Percentiles rank a stretch among this genome's conserved stretches.
Evolutionary conservation across 306 rosid species (phyloP).

Genomic region (Trifolium subterraneum): DNA sequence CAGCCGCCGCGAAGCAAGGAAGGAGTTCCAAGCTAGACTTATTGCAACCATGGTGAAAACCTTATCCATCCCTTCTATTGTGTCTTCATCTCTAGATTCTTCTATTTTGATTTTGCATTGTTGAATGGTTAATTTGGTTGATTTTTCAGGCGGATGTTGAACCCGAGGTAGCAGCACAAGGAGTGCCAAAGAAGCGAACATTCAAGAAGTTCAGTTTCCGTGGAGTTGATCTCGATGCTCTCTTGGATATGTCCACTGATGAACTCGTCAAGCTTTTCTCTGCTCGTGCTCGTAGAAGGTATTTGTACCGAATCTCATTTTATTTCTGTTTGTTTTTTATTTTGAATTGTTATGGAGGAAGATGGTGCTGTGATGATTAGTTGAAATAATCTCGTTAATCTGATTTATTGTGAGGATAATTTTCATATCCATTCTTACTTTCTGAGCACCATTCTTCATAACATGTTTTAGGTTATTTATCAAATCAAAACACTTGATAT

Average conservation of each 20-base stretch:
- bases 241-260: constrained; percentile 83
- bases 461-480: neutral
- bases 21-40: neutral
- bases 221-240: constrained; percentile 82
- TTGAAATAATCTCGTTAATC: constrained; percentile 23
- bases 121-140: neutral
- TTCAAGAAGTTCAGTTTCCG: constrained; percentile 87
- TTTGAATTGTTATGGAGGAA: neutral
- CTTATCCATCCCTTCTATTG: too few relatives aligned
- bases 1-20: neutral
- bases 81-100: neutral
- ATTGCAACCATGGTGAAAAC: constrained; percentile 18
- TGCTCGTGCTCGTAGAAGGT: constrained; percentile 88
- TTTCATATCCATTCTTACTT: constrained; percentile 8
- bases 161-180: constrained; percentile 17
- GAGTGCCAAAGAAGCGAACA: constrained; percentile 80
- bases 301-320: neutral
- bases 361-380: constrained; percentile 12
- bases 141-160: constrained; percentile 46
- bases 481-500: neutral
- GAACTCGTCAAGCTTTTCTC: constrained; percentile 85
- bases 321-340: neutral
- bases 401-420: constrained; percentile 3
- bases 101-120: neutral
- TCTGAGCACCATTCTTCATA: neutral